Conservation (phyloP, 345 rosid genomes). For the Pugionium cornutum region DNA sequence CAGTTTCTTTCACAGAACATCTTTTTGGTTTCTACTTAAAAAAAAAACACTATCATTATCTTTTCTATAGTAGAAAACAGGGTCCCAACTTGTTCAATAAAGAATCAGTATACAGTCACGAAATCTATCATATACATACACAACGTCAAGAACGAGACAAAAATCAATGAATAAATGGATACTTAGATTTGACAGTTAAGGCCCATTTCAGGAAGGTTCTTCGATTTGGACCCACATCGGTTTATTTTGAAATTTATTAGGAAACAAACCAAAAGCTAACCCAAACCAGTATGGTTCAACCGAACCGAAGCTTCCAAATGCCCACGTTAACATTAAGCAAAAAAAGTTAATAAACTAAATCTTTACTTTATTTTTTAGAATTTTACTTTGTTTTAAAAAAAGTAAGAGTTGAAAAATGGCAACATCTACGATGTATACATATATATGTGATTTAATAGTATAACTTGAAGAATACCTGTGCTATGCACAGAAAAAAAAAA, state of each 20-base stretch:
- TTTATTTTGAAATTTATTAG: not conserved
- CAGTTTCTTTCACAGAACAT: slow-evolving; percentile 3
- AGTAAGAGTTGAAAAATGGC: too few relatives aligned
- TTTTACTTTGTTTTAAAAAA: too few relatives aligned
- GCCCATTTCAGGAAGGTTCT: slow-evolving; percentile 40
- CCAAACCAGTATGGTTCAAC: slow-evolving; percentile 14
- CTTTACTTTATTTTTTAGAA: too few relatives aligned
- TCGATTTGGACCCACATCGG: slow-evolving; percentile 17
- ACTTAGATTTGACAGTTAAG: slow-evolving; percentile 22
- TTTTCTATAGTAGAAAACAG: not conserved
- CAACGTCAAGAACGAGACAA: slow-evolving; percentile 18
- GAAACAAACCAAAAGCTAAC: slow-evolving; percentile 6
- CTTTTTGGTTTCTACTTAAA: slow-evolving; percentile 12
- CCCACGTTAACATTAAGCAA: too few relatives aligned
- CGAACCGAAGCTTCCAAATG: too few relatives aligned
- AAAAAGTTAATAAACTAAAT: too few relatives aligned
- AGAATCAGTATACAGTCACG: not conserved
- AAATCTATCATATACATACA: slow-evolving; percentile 10
- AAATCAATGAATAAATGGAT: not conserved
- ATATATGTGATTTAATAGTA: too few relatives aligned
- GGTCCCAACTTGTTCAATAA: slow-evolving; percentile 24
- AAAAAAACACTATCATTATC: slow-evolving; percentile 15
- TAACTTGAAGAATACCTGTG: too few relatives aligned
- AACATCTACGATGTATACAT: too few relatives aligned
- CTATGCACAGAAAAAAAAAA: too few relatives aligned